Conservation (phyloP, 176 grass and related monocot species). For the Aegilops tauschii region DNA sequence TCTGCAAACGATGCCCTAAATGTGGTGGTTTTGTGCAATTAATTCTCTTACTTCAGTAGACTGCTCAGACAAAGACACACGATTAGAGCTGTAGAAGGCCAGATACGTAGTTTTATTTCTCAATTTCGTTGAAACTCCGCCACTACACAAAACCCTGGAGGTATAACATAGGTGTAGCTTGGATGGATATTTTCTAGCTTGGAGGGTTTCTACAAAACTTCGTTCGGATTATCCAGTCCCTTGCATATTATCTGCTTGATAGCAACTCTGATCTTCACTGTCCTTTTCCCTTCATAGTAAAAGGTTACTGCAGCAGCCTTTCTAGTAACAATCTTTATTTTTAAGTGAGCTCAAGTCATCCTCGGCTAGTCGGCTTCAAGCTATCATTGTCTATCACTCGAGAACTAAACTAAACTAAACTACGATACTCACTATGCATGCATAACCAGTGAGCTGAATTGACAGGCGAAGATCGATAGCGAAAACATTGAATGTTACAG, state of each 20-base stretch:
- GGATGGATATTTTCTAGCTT: background rate
- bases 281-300: background rate
- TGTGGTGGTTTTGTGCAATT: too few species aligned
- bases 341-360: background rate
- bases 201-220: background rate
- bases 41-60: too few species aligned
- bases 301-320: conserved; percentile 2
- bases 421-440: background rate
- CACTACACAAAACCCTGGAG: too few species aligned
- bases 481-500: background rate
- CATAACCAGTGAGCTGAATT: background rate
- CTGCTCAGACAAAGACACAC: too few species aligned
- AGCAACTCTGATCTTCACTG: background rate
- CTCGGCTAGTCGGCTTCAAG: background rate
- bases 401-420: background rate
- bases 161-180: background rate
- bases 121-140: too few species aligned
- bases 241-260: background rate
- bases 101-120: too few species aligned
- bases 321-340: background rate
- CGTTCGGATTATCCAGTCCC: background rate
- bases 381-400: background rate
- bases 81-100: too few species aligned
- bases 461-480: background rate
- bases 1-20: too few species aligned